Base-by-base conservation (phyloP, 148 eudicot genomes). In the Dianthus caryophyllus region DNA sequence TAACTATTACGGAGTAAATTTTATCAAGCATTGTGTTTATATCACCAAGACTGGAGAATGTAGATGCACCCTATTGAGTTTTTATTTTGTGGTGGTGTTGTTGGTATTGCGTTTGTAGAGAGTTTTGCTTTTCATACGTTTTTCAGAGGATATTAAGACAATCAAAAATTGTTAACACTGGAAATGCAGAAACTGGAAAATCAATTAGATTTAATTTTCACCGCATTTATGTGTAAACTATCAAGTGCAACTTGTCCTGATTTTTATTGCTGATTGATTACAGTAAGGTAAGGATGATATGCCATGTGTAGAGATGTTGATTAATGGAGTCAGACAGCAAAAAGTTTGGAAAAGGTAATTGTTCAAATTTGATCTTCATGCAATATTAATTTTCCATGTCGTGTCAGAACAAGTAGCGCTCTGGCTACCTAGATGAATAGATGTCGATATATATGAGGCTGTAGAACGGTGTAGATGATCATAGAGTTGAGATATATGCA, bases 261-360 rank as follows among this genome's bases (percentile, higher is more conserved):
- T 52, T 51, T 15, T 21, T 41, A 9, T 41, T 41, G 6, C 29
- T 71, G 30, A 58, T 24, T 66, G 47, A 60, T 65, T 59, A 57
- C 56, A 72, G 51, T 61, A 65, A 76, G 90, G 82, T 54, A 66
- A 68, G 77, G 71, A 83, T 74, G 83, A 67, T 76, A 67, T 58
- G 65, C 57, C 72, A 30, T 54, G 41, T 70, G 73, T 13, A 68
- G 61, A 72, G 78, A 78, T 70, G 73, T 72, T 86, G 88, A 86
- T 72, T 76, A 54, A 91, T 91, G 97, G 97, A 91, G 76, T 77
- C 85, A 48, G 96, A 88, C 73, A 76, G 79, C 78, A 83, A 77
- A 73, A 91, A 88, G 75, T 91, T 91, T 80, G 97, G 97, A 76
- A 91, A 80, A 84, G 97, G 97, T 87, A 82, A 78, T 58, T 70